Base-by-base conservation (phyloP, 371 early-diverging fungal species). In the Chytridiales sp. region DNA sequence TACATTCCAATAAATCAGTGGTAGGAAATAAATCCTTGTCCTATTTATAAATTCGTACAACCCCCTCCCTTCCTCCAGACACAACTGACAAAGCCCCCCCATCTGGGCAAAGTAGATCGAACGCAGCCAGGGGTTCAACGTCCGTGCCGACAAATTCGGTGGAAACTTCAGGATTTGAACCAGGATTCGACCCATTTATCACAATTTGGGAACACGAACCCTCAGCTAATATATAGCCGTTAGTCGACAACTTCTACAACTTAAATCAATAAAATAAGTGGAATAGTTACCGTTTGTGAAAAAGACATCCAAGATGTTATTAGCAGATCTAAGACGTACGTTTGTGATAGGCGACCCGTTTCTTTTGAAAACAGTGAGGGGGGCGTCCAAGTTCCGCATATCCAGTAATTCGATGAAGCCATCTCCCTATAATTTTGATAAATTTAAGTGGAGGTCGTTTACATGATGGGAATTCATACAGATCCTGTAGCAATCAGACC, bases 71-170 rank as follows among this genome's bases (percentile, higher is more conserved):
- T 13, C 46, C 46, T 9, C 46, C 46, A 9, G 46, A 13, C 46
- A 46, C 24, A 22, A 46, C 24, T 15, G 9, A 21, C 8, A 22
- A 19, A 8, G 46, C 9, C 8, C 21, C 46, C 24, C 19, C 24
- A 46, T 9, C n/a, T n/a, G 13, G 21, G 9, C 46, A 9, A 8
- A 9, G n/a, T 6, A 40, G 21, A 40, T 34, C 31, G 36, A 62
- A 21, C 8, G 55, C 62, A 31, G 5, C n/a, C 46, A 62, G 26
- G 13, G 62, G 62, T 32, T 62, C 62, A n/a, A 62, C 40, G 47
- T 62, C 62, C 5, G 56, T 55, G 9, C 62, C 62, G 21, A 62
- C 62, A 32, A 47, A 62, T 36, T 62, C 62, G 6, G 13, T 62
- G 15, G 29, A 43, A n/a, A 62, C 36, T 9, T 24, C 6, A 4